phyloP scores from a whole-genome alignment of 176 grass and related monocot genomes.

The Raddia distichophylla region DNA sequence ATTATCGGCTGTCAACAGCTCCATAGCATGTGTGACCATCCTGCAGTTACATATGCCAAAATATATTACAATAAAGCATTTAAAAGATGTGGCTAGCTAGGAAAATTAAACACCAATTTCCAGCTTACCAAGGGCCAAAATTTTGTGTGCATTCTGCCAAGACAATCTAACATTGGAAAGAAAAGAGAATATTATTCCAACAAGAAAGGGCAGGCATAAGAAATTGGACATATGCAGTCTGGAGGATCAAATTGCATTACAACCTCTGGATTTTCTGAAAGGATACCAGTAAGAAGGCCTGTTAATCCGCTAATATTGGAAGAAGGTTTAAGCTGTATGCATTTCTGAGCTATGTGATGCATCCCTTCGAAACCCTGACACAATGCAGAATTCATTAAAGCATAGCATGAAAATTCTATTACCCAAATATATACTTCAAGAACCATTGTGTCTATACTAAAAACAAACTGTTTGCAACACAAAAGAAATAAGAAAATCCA shows the following conservation, averaged over 20 bases:
- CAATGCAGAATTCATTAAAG: constrained; percentile 42
- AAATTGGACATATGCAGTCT: constrained; percentile 26
- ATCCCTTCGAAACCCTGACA: constrained; percentile 94
- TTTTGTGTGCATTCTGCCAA: constrained; percentile 81
- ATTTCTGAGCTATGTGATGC: constrained; percentile 80
- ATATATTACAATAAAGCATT: constrained; percentile 14
- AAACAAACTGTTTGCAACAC: constrained; percentile 9
- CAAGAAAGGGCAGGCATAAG: constrained; percentile 29
- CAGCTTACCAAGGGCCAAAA: constrained; percentile 93
- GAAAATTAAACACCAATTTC: constrained; percentile 25
- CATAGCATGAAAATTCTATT: background rate
- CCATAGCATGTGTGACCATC: constrained; percentile 91
- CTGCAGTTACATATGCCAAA: constrained; percentile 54
- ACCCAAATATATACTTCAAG: background rate
- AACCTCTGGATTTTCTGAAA: constrained; percentile 96
- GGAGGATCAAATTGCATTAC: constrained; percentile 37
- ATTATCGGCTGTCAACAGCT: constrained; percentile 82
- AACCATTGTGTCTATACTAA: constrained; percentile 6
- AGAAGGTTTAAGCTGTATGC: constrained; percentile 83
- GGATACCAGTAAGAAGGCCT: constrained; percentile 71
- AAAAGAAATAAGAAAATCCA: constrained; percentile 37
- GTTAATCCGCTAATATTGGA: constrained; percentile 64
- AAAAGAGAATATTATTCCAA: constrained; percentile 31
- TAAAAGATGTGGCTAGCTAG: constrained; percentile 22
- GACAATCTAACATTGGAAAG: constrained; percentile 71